These are phyloP conservation scores for Pseudocercospora ulei DNA, from an alignment of 2,329 filamentous ascomycete genomes.

Conservation along the genomic window DNA sequence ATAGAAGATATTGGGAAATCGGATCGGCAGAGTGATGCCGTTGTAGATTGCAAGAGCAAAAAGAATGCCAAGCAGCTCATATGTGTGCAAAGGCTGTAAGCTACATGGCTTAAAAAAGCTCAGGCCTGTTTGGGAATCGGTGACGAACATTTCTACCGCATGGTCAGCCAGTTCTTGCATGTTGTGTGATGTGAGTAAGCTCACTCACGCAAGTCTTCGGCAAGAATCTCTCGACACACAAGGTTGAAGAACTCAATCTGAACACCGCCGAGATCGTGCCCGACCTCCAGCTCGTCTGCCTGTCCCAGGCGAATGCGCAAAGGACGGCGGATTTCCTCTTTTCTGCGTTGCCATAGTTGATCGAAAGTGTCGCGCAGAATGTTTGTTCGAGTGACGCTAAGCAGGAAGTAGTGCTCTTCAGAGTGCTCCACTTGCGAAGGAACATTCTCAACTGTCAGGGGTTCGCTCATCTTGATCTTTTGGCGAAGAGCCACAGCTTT, in stretches of 20 bases:
- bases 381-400: conserved; percentile 39
- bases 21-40: conserved; percentile 79
- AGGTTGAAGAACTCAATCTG: conserved; percentile 94
- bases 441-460: conserved; percentile 17
- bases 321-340: conserved; percentile 70
- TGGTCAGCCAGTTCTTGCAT: no score
- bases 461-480: background rate
- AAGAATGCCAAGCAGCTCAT: conserved; percentile 77
- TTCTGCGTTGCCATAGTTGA: conserved; percentile 79
- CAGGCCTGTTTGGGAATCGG: conserved; percentile 66
- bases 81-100: conserved; percentile 76
- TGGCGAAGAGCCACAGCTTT: conserved; percentile 6
- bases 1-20: conserved; percentile 78
- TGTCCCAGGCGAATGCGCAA: conserved; percentile 77
- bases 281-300: conserved; percentile 69
- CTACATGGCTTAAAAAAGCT: conserved; percentile 82
- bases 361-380: conserved; percentile 51
- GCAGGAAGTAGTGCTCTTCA: conserved; percentile 37
- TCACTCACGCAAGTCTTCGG: conserved; percentile 61
- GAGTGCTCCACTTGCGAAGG: conserved; percentile 32
- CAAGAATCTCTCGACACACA: conserved; percentile 66
- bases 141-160: conserved; percentile 58
- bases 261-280: conserved; percentile 86
- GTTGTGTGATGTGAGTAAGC: no score
- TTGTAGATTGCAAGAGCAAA: conserved; percentile 88